Evolutionary conservation across 768 basidiomycete species (phyloP).

Genomic region (Kwoniella botswanensis): DNA sequence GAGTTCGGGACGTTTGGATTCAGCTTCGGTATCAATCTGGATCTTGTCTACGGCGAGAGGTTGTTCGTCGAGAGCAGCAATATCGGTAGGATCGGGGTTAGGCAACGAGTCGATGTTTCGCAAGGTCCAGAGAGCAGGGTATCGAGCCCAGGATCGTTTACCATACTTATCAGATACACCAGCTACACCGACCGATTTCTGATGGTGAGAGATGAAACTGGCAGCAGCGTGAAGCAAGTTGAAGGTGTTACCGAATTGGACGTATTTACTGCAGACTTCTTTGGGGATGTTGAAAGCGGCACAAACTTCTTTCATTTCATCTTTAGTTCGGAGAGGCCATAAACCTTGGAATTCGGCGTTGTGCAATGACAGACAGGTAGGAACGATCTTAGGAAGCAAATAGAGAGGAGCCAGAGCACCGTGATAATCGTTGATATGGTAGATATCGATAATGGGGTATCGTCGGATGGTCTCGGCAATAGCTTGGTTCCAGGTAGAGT

Average conservation of each 20-base stretch:
- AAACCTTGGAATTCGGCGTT: constrained; percentile 98
- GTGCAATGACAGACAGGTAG: constrained; percentile 88
- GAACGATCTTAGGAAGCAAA: constrained; percentile 86
- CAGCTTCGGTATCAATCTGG: constrained; percentile 76
- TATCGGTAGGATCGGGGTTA: constrained; percentile 90
- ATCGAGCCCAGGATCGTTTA: constrained; percentile 94
- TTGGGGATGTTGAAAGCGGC: constrained; percentile 97
- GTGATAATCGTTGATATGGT: constrained; percentile 93
- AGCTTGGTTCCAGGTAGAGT: constrained; percentile 97
- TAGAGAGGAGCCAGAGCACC: constrained; percentile 90
- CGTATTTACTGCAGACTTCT: constrained; percentile 92
- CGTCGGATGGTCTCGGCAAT: constrained; percentile 90
- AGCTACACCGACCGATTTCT: constrained; percentile 90
- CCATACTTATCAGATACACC: constrained; percentile 97
- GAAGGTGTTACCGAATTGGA: constrained; percentile 97
- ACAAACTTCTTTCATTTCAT: constrained; percentile 98
- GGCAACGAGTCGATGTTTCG: constrained; percentile 94
- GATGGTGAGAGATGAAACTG: constrained; percentile 87
- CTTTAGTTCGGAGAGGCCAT: constrained; percentile 92
- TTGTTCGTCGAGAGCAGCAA: constrained; percentile 81
- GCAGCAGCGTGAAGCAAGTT: constrained; percentile 92
- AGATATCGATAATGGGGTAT: constrained; percentile 84
- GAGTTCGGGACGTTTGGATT: constrained; percentile 85
- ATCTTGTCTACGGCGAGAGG: constrained; percentile 74
- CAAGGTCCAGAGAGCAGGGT: constrained; percentile 93